phyloP scores from a whole-genome alignment of 805 yeast species.

The Pichia eremophila region DNA sequence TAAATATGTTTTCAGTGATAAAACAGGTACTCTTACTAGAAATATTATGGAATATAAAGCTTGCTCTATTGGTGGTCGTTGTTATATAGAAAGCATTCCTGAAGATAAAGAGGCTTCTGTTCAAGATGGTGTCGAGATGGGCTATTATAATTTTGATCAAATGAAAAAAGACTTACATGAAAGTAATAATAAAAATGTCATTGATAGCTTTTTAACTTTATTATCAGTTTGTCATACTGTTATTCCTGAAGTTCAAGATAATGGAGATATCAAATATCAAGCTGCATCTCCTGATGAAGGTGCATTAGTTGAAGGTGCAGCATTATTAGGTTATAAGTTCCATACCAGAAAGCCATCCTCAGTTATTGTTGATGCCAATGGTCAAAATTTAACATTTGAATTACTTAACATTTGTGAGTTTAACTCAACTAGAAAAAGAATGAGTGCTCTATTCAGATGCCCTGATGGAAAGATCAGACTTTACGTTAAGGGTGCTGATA shows the following conservation, averaged over 20 bases:
- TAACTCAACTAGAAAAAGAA: slow-evolving; percentile 93
- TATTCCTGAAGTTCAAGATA: slow-evolving; percentile 72
- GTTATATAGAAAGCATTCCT: slow-evolving; percentile 82
- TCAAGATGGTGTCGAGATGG: slow-evolving; percentile 74
- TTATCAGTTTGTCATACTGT: slow-evolving; percentile 95
- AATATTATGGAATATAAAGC: slow-evolving; percentile 95
- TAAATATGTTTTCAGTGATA: slow-evolving; percentile 91
- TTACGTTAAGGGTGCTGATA: slow-evolving; percentile 96
- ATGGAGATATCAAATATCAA: slow-evolving; percentile 75
- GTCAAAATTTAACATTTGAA: slow-evolving; percentile 54
- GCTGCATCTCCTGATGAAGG: slow-evolving; percentile 99
- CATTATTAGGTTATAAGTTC: slow-evolving; percentile 76
- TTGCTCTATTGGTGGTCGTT: slow-evolving; percentile 85
- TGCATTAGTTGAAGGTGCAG: slow-evolving; percentile 95
- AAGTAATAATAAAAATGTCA: slow-evolving; percentile 33
- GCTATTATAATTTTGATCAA: slow-evolving; percentile 63
- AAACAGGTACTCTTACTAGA: slow-evolving; percentile 93
- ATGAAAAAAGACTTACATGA: slow-evolving; percentile 36
- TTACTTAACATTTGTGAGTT: slow-evolving; percentile 89
- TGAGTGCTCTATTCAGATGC: slow-evolving; percentile 89
- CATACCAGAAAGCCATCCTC: slow-evolving; percentile 77
- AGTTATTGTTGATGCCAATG: slow-evolving; percentile 53
- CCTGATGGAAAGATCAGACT: slow-evolving; percentile 88
- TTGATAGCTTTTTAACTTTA: slow-evolving; percentile 72
- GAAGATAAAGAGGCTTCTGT: slow-evolving; percentile 71